phyloP scores from a whole-genome alignment of 164 flowering plant genomes.

The Berberis vulgaris region DNA sequence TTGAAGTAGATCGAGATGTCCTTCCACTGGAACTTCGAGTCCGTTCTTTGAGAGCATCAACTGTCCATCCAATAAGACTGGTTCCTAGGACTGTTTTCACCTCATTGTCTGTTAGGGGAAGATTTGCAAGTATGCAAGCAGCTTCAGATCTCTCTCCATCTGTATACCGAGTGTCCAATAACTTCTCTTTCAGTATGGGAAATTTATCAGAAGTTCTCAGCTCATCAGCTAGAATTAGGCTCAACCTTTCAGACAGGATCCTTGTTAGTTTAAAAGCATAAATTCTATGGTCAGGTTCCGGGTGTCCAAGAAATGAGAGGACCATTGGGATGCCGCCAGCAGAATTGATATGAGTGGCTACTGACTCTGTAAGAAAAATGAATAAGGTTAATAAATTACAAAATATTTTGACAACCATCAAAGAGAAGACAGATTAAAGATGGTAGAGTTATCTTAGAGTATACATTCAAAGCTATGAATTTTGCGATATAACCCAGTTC shows the following conservation, averaged over 20 bases:
- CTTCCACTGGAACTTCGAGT: constrained; percentile 14
- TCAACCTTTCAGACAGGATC: constrained; percentile 35
- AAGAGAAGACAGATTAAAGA: too few species aligned
- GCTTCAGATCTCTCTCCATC: constrained; percentile 39
- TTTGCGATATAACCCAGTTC: too few species aligned
- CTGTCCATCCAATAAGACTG: constrained; percentile 31
- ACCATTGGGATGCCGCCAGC: constrained; percentile 32
- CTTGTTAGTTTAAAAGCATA: constrained; percentile 34
- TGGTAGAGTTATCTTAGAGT: too few species aligned
- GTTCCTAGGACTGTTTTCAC: constrained; percentile 34
- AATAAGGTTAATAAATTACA: constrained; percentile 1
- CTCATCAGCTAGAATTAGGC: constrained; percentile 28
- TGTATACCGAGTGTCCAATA: constrained; percentile 21
- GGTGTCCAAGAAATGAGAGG: constrained; percentile 32
- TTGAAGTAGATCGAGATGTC: constrained; percentile 17
- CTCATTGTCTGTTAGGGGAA: constrained; percentile 38
- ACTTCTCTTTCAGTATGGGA: constrained; percentile 28
- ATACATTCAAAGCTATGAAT: too few species aligned
- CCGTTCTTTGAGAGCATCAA: constrained; percentile 29
- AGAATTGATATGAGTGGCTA: constrained; percentile 29
- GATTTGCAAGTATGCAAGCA: constrained; percentile 48
- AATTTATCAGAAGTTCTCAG: constrained; percentile 29
- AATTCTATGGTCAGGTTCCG: constrained; percentile 33
- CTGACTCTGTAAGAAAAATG: constrained; percentile 35
- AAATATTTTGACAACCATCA: too few species aligned